These are phyloP conservation scores for Tylopilus sp. DNA, from an alignment of 1,284 basidiomycete genomes.

Conservation along the genomic window DNA sequence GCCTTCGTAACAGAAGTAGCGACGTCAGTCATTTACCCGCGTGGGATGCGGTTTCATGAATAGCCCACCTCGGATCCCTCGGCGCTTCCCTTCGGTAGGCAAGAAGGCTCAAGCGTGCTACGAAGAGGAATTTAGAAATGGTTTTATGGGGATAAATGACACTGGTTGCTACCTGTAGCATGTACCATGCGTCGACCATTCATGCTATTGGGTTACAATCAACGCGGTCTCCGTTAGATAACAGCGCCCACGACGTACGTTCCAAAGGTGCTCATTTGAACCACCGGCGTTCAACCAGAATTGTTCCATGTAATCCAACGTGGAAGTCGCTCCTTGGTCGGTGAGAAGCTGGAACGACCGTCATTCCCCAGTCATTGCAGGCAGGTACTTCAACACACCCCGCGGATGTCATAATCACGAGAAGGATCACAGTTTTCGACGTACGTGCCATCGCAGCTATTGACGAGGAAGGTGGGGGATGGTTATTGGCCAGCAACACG, in stretches of 20 bases:
- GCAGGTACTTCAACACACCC: no score
- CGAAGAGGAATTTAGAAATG: no score
- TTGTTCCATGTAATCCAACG: conserved; percentile 66
- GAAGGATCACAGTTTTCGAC: conserved; percentile 60
- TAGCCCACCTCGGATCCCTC: conserved; percentile 58
- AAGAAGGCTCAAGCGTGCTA: conserved; percentile 59
- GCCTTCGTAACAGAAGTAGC: no score
- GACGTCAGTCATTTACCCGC: no score
- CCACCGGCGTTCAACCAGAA: conserved; percentile 67
- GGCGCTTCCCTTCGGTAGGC: conserved; percentile 54
- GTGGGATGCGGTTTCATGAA: no score
- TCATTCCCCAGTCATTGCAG: no score
- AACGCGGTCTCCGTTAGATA: no score
- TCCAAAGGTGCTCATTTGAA: conserved; percentile 63
- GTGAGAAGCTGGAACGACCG: conserved; percentile 59
- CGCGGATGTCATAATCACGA: conserved; percentile 62
- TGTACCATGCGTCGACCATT: conserved; percentile 73
- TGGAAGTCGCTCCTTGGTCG: conserved; percentile 54
- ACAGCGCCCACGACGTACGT: no score
- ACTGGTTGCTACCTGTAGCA: conserved; percentile 68
- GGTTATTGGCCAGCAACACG: no score
- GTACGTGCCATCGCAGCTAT: conserved; percentile 68
- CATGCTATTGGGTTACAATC: conserved; percentile 47
- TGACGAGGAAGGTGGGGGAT: no score
- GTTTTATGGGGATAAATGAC: no score